These are phyloP conservation scores for Penicillium riverlandense DNA, from an alignment of 495 filamentous ascomycete genomes.

Conservation along the genomic window DNA sequence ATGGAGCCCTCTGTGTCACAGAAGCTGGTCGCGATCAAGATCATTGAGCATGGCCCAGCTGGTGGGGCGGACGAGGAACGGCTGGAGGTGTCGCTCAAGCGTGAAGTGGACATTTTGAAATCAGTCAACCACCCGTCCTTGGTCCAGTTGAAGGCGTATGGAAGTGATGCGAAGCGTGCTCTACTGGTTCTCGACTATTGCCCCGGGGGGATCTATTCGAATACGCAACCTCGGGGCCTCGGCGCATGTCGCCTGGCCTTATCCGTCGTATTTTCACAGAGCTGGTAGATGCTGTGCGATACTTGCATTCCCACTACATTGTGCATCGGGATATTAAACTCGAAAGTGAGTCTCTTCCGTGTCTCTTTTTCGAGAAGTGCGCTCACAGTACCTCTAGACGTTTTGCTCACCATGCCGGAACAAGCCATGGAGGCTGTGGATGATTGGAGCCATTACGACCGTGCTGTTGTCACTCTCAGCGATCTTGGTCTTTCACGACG, in stretches of 20 bases:
- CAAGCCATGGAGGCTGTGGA: conserved; percentile 38
- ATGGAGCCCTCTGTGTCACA: conserved; percentile 45
- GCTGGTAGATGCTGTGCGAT: conserved; percentile 73
- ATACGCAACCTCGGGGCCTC: conserved; percentile 60
- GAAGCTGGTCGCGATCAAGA: conserved; percentile 85
- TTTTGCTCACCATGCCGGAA: conserved; percentile 75
- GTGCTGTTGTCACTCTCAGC: conserved; percentile 79
- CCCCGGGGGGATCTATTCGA: conserved; percentile 95
- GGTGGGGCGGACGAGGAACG: conserved; percentile 86
- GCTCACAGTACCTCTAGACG: conserved; percentile 52
- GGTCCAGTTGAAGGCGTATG: conserved; percentile 83
- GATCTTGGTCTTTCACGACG: conserved; percentile 87
- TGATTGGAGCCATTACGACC: conserved; percentile 66
- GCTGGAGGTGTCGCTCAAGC: conserved; percentile 83
- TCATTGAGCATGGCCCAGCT: conserved; percentile 88
- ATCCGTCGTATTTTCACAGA: conserved; percentile 87
- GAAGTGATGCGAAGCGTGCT: conserved; percentile 68
- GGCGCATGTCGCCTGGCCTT: conserved; percentile 57
- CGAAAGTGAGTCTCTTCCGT: conserved; percentile 62
- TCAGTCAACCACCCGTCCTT: conserved; percentile 80
- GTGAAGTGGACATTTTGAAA: conserved; percentile 90
- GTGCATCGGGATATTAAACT: conserved; percentile 97
- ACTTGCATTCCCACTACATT: conserved; percentile 78
- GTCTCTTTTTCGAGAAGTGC: conserved; percentile 1
- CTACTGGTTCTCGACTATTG: conserved; percentile 87